Evolutionary conservation across 352 stramenopile species (phyloP), one percentile per base, ranked within the genome.

Genomic region (Pythium angustatum): DNA sequence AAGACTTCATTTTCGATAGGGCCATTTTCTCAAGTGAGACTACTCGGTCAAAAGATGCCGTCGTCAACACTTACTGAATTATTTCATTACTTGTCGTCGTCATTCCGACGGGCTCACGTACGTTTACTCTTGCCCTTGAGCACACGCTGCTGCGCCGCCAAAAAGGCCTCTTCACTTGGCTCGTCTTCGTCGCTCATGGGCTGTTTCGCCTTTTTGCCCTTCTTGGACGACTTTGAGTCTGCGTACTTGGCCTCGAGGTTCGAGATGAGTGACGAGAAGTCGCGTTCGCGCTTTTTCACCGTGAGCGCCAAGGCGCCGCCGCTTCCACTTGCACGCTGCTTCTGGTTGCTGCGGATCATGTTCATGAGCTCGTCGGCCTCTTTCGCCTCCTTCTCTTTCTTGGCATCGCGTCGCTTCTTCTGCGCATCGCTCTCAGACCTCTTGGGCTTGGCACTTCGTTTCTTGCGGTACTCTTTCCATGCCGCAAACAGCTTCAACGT

Each of bases 91-190:
- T n/a, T 47, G 19, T 17, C 5, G 4, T 53, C 10, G 24, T 36
- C 36, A 26, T 36, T 47, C 36, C 3, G 47, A 66, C 36, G 47
- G 15, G 34, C 34, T 62, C 77, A 77, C 27, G 48, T 54, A 1
- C 45, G 43, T 47, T 68, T 62, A 22, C 28, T 54, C 55, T 76
- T 80, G 26, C 59, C 72, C 38, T 65, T 62, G 47, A 81, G 78
- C 14, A 91, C 58, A 21, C 81, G 71, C 36, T 79, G 66, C 49
- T 89, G 78, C 5, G 84, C 68, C 1, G 77, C 84, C 0, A 78
- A 50, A 43, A 91, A 93, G 24, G 85, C 79, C 36, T 90, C 79
- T 69, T 93, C 84, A 27, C 69, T 87, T 21, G 82, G 84, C 26
- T 61, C 45, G 22, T 62, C 50, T 38, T 78, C 74, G 19, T 36